Evolutionary conservation across 169 alveolate genomes (phyloP).

Genomic region (Amoebophrya sp.): DNA sequence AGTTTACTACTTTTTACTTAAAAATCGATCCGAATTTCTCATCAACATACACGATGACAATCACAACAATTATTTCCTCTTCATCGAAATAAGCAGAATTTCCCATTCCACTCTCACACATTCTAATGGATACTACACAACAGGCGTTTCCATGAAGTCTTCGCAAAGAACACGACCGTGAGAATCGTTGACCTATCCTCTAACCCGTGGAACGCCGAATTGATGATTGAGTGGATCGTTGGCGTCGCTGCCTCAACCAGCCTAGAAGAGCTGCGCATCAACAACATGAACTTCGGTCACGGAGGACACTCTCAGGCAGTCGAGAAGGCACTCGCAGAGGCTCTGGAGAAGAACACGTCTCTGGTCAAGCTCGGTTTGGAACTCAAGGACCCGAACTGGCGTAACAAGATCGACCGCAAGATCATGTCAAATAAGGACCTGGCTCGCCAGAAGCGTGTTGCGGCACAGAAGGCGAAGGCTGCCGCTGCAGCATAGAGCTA

Average conservation of each 20-base stretch:
- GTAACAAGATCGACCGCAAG: background rate
- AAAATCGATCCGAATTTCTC: too few relatives aligned
- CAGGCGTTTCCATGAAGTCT: background rate
- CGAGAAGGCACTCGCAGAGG: background rate
- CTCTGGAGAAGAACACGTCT: background rate
- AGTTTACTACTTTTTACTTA: too few relatives aligned
- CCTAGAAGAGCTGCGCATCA: background rate
- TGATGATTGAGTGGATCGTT: background rate
- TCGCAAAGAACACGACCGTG: background rate
- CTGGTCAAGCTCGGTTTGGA: background rate
- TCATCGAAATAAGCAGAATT: too few relatives aligned
- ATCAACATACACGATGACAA: too few relatives aligned
- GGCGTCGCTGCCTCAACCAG: background rate
- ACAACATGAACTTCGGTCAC: constrained; percentile 1
- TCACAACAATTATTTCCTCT: too few relatives aligned
- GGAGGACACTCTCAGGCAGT: background rate
- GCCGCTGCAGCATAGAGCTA: too few relatives aligned
- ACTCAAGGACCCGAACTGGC: background rate
- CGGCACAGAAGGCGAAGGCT: background rate
- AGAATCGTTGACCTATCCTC: background rate
- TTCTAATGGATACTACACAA: too few relatives aligned
- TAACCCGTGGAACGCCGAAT: background rate
- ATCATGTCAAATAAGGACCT: background rate
- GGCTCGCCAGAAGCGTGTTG: background rate
- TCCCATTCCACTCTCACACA: too few relatives aligned